Base-by-base conservation (phyloP, 257 asterid genomes). In the Buddleja alternifolia region DNA sequence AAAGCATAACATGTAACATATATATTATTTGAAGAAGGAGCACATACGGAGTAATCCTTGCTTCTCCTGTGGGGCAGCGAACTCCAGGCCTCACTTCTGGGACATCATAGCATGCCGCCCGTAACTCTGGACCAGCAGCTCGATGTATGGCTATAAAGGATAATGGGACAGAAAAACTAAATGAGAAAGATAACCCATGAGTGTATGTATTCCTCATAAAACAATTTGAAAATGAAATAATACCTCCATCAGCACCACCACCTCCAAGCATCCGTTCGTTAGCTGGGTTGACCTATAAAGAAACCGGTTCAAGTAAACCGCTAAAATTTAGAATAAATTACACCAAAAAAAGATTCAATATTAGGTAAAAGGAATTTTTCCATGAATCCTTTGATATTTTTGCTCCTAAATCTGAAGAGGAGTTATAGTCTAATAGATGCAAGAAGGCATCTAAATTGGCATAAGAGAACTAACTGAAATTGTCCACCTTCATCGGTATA, bases 31-130 rank as follows among this genome's bases (percentile, higher is more conserved):
- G 21, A 50, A 39, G 20, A 46, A 53, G 10, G 72, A 72, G 40
- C 21, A 73, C 85, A 32, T 83, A 91, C 99, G 64, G 90, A 11
- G 99, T 91, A 81, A 94, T 91, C 78, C 92, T 91, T 44, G 99
- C 99, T 94, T 94, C 97, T 73, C 99, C 99, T 7, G 90, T 84
- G 66, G 99, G 99, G 75, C 99, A 94, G 46, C 99, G 93, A 67
- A 94, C 84, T 68, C 95, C 93, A 32, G 86, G 91, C 76, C 72
- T 84, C 41, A 89, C 97, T 86, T 94, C 93, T 46, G 81, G 90
- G 67, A 83, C 95, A 70, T 77, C 46, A 61, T 84, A 85, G 85
- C 97, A 94, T 15, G 96, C 96, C 61, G 77, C 89, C 67, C 80
- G 73, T 46, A 94, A 77, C 62, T 91, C 95, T 44, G 97, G 93